Evolutionary conservation across 2,329 filamentous ascomycete genomes (phyloP), one percentile per base, ranked within the genome.

Genomic region (Mariannaea sp.): DNA sequence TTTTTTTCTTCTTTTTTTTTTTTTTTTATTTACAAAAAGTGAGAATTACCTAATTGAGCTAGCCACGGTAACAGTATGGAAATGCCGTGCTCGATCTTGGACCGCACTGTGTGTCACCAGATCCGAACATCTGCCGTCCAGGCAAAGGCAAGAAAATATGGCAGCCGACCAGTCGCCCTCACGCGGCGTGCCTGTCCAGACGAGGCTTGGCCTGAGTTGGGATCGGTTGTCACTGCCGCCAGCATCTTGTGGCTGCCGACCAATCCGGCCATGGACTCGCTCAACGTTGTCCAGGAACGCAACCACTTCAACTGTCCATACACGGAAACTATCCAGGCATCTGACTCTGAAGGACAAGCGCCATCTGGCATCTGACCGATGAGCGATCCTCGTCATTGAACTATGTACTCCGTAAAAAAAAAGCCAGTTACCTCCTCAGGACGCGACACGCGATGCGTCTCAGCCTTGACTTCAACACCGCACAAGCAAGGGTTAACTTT

Each of bases 51-150:
- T n/a, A n/a, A n/a, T n/a, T n/a, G n/a, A n/a, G 24, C 7, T 19
- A 39, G 17, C 13, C 9, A 39, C 13, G 4, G 8, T 3, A 17
- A 39, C 26, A 26, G 14, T 48, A 29, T 17, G 38, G 35, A 40
- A 40, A 55, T 33, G 24, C 46, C 42, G 39, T 42, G 32, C 9
- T 22, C 26, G 24, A 24, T 27, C 41, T 41, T 29, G 33, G 35
- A 2, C 12, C 5, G 17, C 13, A 55, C 53, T 48, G 48, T 55
- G 32, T 5, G n/a, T n/a, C n/a, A n/a, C 14, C 1, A 4, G 5
- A 17, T 7, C 53, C 53, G 53, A 47, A 16, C 36, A 51, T 55
- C 41, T 50, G 30, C 52, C 52, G 47, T 3, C 1, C 5, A n/a
- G 22, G 5, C 8, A 8, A 24, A 24, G 22, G 5, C 13, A 29